Conservation (phyloP, 345 rosid genomes). For the Cochlearia excelsa region DNA sequence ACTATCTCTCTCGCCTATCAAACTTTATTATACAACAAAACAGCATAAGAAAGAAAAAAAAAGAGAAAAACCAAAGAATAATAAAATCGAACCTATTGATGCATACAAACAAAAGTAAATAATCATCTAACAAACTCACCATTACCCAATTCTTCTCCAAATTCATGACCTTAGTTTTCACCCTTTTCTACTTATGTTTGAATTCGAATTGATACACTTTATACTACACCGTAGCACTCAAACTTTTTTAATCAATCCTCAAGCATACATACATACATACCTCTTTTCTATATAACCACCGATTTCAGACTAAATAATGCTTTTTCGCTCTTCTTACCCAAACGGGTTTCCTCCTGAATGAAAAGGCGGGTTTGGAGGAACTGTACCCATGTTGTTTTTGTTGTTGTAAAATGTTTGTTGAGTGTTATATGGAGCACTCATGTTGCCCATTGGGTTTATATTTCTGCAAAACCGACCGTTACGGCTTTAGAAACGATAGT, state of each 20-base stretch:
- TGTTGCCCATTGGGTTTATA: constrained; percentile 39
- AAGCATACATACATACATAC: neutral
- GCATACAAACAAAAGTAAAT: neutral
- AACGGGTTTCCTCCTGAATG: constrained; percentile 37
- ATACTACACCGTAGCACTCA: constrained; percentile 20
- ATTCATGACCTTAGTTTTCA: neutral
- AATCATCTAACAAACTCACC: too few relatives aligned
- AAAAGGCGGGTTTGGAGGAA: constrained; percentile 20
- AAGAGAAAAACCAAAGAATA: neutral
- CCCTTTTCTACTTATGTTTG: constrained; percentile 30
- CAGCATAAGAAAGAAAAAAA: neutral
- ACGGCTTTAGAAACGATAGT: constrained; percentile 7
- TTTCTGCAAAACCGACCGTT: constrained; percentile 37
- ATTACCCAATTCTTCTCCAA: constrained; percentile 25
- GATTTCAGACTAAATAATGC: constrained; percentile 1
- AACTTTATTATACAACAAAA: too few relatives aligned
- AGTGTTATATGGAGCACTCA: constrained; percentile 38
- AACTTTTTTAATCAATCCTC: constrained; percentile 13
- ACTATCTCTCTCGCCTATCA: too few relatives aligned
- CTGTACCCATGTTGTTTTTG: constrained; percentile 33
- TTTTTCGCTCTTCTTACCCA: constrained; percentile 20
- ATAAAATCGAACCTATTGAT: neutral
- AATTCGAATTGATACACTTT: neutral
- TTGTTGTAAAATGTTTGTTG: constrained; percentile 47
- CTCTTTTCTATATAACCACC: neutral